These are phyloP conservation scores for Chlamydomonas eustigma DNA, from an alignment of 139 green algal species.

Conservation along the genomic window DNA sequence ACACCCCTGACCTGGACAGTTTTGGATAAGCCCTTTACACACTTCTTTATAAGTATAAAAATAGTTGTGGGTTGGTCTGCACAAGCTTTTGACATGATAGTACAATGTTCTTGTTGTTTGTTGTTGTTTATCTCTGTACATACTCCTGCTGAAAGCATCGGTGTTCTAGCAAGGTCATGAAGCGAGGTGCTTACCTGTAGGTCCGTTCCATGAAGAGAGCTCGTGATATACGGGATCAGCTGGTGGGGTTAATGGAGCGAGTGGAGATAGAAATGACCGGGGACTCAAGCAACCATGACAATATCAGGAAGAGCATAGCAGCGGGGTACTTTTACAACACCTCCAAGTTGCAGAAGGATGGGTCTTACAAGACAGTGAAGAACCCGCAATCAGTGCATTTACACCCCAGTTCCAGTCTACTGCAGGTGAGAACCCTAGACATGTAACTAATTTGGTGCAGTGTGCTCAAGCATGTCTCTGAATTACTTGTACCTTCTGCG, in stretches of 20 bases:
- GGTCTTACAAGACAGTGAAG: slow-evolving; percentile 94
- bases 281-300: slow-evolving; percentile 73
- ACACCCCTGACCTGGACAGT: no score
- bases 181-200: slow-evolving; percentile 4
- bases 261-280: slow-evolving; percentile 89
- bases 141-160: no score
- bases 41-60: no score
- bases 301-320: slow-evolving; percentile 51
- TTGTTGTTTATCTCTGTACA: slow-evolving; percentile 6
- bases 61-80: no score
- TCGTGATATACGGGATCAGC: slow-evolving; percentile 93
- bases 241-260: slow-evolving; percentile 91
- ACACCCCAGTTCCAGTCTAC: slow-evolving; percentile 10
- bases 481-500: no score
- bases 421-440: slow-evolving; percentile 6
- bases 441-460: no score
- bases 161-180: not conserved
- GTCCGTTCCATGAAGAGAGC: slow-evolving; percentile 89
- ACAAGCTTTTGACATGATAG: no score
- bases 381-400: slow-evolving; percentile 90
- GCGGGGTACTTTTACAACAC: slow-evolving; percentile 95
- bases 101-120: no score
- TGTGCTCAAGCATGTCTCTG: no score
- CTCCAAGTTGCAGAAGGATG: slow-evolving; percentile 77
- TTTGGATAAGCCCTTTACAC: no score